These are phyloP conservation scores for Asterophora parasitica DNA, from an alignment of 768 basidiomycete genomes.

Conservation along the genomic window DNA sequence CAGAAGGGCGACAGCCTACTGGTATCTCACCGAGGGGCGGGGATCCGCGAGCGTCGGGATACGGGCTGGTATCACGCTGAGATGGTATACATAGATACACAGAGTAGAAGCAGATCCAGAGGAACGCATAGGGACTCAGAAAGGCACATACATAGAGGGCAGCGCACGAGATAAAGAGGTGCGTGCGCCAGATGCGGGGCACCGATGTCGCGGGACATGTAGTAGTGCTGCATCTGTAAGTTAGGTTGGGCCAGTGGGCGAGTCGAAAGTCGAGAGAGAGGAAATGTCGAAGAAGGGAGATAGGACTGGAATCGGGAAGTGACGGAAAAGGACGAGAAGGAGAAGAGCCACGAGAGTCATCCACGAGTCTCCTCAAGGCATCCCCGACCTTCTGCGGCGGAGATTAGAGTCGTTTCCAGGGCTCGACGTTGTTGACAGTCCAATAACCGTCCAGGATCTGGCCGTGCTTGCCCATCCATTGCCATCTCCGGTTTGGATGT, in stretches of 20 bases:
- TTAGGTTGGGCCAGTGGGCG: neutral
- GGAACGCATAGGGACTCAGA: neutral
- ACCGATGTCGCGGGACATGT: no score
- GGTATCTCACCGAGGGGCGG: no score
- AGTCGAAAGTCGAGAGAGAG: neutral
- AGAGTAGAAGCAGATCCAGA: neutral
- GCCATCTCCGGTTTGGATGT: slow-evolving; percentile 63
- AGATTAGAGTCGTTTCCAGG: slow-evolving; percentile 2
- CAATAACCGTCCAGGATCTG: slow-evolving; percentile 50
- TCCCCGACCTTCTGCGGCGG: neutral
- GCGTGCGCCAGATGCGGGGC: neutral
- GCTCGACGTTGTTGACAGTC: neutral
- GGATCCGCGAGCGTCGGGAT: no score
- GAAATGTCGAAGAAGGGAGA: neutral
- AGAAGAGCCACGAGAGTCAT: neutral
- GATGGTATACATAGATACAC: neutral
- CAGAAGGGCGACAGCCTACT: no score
- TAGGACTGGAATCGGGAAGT: neutral
- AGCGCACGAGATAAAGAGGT: neutral
- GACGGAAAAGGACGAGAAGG: neutral
- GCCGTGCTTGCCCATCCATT: slow-evolving; percentile 82
- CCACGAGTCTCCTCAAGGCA: neutral
- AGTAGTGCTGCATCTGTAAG: neutral
- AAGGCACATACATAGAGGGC: neutral
- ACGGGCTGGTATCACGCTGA: neutral